These are phyloP conservation scores for Leptographium flavum DNA, from an alignment of 2,329 filamentous ascomycete species.

Conservation along the genomic window DNA sequence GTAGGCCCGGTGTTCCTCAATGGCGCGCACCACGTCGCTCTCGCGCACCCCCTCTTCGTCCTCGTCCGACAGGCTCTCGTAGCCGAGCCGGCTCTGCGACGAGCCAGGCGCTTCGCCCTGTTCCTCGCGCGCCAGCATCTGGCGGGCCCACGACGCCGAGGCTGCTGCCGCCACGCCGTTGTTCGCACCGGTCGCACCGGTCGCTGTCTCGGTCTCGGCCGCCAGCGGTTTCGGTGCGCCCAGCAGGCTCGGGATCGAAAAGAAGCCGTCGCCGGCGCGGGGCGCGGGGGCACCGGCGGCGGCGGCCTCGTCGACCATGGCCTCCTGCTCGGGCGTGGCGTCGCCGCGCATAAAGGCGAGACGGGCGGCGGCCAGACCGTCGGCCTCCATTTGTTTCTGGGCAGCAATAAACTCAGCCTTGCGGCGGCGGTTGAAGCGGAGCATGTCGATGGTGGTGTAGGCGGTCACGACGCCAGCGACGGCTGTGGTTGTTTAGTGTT, in stretches of 20 bases:
- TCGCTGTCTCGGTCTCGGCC: too few relatives aligned
- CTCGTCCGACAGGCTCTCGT: slow-evolving; percentile 20
- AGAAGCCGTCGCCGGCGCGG: slow-evolving; percentile 12
- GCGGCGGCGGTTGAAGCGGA: slow-evolving; percentile 44
- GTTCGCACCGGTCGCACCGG: too few relatives aligned
- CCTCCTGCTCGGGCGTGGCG: slow-evolving; percentile 40
- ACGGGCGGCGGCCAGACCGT: slow-evolving; percentile 41
- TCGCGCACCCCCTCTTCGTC: slow-evolving; percentile 17
- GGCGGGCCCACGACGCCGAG: slow-evolving; percentile 21
- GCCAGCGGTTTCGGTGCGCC: too few relatives aligned
- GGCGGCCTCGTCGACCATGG: slow-evolving; percentile 43
- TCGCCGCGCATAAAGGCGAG: slow-evolving; percentile 45
- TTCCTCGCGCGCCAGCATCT: slow-evolving; percentile 23
- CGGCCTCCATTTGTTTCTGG: slow-evolving; percentile 37
- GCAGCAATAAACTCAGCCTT: slow-evolving; percentile 43
- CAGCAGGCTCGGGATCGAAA: slow-evolving; percentile 36
- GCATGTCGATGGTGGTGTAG: slow-evolving; percentile 49
- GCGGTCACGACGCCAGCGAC: slow-evolving; percentile 40
- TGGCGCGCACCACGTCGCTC: slow-evolving; percentile 17
- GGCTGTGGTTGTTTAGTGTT: slow-evolving; percentile 21
- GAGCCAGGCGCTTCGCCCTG: slow-evolving; percentile 13
- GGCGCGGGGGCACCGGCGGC: slow-evolving; percentile 19
- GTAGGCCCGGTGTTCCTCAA: slow-evolving; percentile 19
- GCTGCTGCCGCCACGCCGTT: background rate
- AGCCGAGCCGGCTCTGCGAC: slow-evolving; percentile 16